These are phyloP conservation scores for Triticum timopheevii DNA, from an alignment of 176 grass and related monocot species.

Conservation along the genomic window DNA sequence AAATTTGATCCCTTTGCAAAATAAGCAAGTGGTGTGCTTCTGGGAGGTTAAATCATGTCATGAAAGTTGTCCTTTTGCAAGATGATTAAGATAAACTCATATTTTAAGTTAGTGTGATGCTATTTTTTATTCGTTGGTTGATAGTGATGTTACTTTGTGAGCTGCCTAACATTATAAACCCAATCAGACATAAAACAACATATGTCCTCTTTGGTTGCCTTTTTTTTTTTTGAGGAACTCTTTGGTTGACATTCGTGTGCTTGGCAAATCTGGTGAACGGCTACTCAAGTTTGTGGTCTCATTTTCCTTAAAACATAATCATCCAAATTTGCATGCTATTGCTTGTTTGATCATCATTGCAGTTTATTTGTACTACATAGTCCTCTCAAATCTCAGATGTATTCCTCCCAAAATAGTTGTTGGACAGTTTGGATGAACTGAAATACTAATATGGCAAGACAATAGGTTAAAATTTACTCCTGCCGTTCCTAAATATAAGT, in stretches of 20 bases:
- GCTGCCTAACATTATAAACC: constrained; percentile 36
- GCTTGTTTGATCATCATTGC: not conserved
- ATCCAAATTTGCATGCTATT: not conserved
- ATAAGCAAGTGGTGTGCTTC: constrained; percentile 19
- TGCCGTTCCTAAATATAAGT: no score
- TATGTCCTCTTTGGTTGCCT: not conserved
- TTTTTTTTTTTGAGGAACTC: no score
- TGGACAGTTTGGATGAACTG: not conserved
- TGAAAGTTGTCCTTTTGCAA: constrained; percentile 12
- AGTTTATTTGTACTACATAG: not conserved
- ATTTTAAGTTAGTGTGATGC: constrained; percentile 32
- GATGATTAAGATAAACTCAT: constrained; percentile 27
- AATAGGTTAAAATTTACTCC: not conserved
- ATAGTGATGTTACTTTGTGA: constrained; percentile 32
- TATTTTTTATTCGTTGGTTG: constrained; percentile 29
- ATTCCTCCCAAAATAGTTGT: not conserved
- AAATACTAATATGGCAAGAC: not conserved
- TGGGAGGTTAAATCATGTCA: constrained; percentile 28
- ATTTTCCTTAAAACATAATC: not conserved
- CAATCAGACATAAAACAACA: constrained; percentile 25
- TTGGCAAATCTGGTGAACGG: constrained; percentile 4
- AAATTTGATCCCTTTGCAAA: constrained; percentile 24
- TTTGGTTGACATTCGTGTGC: not conserved
- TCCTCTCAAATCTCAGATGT: not conserved
- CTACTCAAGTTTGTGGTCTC: constrained; percentile 15